Evolutionary conservation across 2,329 filamentous ascomycete species (phyloP).

Genomic region (Nemania diffusa): DNA sequence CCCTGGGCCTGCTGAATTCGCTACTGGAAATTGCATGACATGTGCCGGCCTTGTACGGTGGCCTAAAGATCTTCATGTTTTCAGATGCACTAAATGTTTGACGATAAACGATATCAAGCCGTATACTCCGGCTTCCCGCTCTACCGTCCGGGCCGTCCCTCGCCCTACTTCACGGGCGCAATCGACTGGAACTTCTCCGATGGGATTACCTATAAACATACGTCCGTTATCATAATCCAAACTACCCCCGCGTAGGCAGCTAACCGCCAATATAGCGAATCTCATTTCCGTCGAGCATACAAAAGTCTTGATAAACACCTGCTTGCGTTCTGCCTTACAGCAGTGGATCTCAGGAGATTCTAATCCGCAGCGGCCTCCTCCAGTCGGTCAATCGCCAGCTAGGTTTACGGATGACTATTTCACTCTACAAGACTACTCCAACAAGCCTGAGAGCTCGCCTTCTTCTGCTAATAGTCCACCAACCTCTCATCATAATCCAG

Average conservation of each 20-base stretch:
- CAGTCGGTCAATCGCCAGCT: slow-evolving; percentile 33
- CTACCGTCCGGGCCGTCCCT: slow-evolving; percentile 38
- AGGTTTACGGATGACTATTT: slow-evolving; percentile 40
- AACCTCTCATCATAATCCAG: slow-evolving; percentile 40
- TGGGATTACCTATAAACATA: slow-evolving; percentile 34
- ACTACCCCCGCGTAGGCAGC: slow-evolving; percentile 2
- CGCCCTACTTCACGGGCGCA: slow-evolving; percentile 32
- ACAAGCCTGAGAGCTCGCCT: slow-evolving; percentile 39
- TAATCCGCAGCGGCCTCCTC: slow-evolving; percentile 21
- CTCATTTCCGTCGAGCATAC: slow-evolving; percentile 70
- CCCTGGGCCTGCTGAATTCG: slow-evolving; percentile 60
- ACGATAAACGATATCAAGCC: slow-evolving; percentile 83
- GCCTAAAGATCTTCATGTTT: slow-evolving; percentile 77
- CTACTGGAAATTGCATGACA: slow-evolving; percentile 83
- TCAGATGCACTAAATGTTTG: slow-evolving; percentile 84
- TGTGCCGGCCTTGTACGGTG: slow-evolving; percentile 84
- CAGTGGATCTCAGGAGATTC: slow-evolving; percentile 41
- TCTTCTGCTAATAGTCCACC: slow-evolving; percentile 42
- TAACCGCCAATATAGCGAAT: slow-evolving; percentile 39
- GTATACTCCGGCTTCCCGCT: slow-evolving; percentile 41
- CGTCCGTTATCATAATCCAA: slow-evolving; percentile 38
- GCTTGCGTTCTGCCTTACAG: slow-evolving; percentile 53
- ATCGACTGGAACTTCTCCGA: slow-evolving; percentile 32
- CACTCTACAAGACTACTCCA: slow-evolving; percentile 31
- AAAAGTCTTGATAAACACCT: slow-evolving; percentile 58